Evolutionary conservation across 768 basidiomycete species (phyloP).

Genomic region (Strobilomyces confusus): DNA sequence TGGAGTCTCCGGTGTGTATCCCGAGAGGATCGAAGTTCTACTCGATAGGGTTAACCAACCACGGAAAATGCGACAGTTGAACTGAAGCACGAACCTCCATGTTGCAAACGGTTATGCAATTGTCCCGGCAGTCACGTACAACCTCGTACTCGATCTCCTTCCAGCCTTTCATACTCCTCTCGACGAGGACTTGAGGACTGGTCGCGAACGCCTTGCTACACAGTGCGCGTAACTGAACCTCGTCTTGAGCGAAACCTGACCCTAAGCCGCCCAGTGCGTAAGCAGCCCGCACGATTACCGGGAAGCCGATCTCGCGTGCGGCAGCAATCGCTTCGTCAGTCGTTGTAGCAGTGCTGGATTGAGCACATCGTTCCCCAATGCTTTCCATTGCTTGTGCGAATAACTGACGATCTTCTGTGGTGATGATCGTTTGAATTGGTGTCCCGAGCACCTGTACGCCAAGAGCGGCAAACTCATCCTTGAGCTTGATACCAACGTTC

Average conservation of each 20-base stretch:
- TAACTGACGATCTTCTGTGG: conserved; percentile 92
- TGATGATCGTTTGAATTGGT: conserved; percentile 95
- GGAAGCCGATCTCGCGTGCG: conserved; percentile 83
- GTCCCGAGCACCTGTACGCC: conserved; percentile 95
- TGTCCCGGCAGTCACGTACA: conserved; percentile 94
- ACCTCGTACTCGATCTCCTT: conserved; percentile 99
- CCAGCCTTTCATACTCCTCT: conserved; percentile 99
- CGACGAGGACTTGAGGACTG: conserved; percentile 96
- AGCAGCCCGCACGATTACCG: conserved; percentile 94
- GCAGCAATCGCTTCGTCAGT: conserved; percentile 80
- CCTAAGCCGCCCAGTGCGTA: conserved; percentile 96
- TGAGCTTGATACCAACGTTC: conserved; percentile 95
- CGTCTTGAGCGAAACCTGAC: conserved; percentile 94
- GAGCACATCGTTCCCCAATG: conserved; percentile 94
- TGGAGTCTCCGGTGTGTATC: conserved; percentile 98
- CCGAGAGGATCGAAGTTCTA: conserved; percentile 99
- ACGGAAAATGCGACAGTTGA: not conserved
- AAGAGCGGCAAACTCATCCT: conserved; percentile 88
- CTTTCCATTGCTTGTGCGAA: conserved; percentile 93
- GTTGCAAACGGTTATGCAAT: conserved; percentile 99
- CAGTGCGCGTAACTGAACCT: conserved; percentile 80
- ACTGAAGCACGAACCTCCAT: conserved; percentile 81
- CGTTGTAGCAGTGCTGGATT: conserved; percentile 85
- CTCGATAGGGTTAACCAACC: not conserved
- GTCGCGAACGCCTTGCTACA: conserved; percentile 96